Evolutionary conservation across 2,329 filamentous ascomycete species (phyloP).

Genomic region (Trichothecium sympodiale): DNA sequence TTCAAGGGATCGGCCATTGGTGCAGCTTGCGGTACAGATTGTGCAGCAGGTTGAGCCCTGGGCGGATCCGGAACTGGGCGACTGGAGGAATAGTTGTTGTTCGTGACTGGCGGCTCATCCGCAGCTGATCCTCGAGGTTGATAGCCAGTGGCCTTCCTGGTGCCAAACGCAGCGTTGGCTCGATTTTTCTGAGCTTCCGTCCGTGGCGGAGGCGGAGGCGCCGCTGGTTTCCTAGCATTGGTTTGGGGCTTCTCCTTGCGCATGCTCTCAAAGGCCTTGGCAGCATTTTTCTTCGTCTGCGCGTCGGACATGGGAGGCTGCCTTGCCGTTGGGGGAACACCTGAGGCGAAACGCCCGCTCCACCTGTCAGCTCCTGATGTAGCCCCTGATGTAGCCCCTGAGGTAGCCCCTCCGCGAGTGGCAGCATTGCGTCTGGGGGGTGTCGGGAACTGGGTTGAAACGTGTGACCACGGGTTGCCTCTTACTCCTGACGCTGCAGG

Average conservation of each 20-base stretch:
- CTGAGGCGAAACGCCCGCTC: slow-evolving; percentile 27
- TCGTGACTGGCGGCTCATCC: slow-evolving; percentile 41
- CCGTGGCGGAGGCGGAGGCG: slow-evolving; percentile 28
- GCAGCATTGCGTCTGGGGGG: slow-evolving; percentile 32
- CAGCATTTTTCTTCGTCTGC: slow-evolving; percentile 28
- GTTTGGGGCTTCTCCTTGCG: slow-evolving; percentile 21
- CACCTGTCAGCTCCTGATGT: slow-evolving; percentile 34
- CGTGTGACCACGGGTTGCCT: slow-evolving; percentile 46
- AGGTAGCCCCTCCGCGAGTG: slow-evolving; percentile 13
- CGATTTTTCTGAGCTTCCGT: slow-evolving; percentile 43
- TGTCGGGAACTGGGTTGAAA: slow-evolving; percentile 35
- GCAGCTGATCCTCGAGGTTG: slow-evolving; percentile 36
- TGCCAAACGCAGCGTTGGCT: slow-evolving; percentile 43
- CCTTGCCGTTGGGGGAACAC: slow-evolving; percentile 31
- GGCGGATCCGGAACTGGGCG: slow-evolving; percentile 7
- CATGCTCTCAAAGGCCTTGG: slow-evolving; percentile 32
- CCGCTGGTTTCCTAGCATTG: slow-evolving; percentile 15
- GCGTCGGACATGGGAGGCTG: slow-evolving; percentile 18
- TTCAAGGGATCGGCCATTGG: slow-evolving; percentile 34
- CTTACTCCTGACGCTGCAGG: slow-evolving; percentile 41
- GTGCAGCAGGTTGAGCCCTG: slow-evolving; percentile 1
- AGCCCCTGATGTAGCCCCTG: slow-evolving; percentile 26
- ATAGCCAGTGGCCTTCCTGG: slow-evolving; percentile 33
- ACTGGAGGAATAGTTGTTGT: slow-evolving; percentile 37
- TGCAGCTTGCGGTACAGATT: slow-evolving; percentile 5